Evolutionary conservation across 331 rosid genomes (phyloP), one percentile per base, ranked within the genome.

Genomic region (Malus hybrid): DNA sequence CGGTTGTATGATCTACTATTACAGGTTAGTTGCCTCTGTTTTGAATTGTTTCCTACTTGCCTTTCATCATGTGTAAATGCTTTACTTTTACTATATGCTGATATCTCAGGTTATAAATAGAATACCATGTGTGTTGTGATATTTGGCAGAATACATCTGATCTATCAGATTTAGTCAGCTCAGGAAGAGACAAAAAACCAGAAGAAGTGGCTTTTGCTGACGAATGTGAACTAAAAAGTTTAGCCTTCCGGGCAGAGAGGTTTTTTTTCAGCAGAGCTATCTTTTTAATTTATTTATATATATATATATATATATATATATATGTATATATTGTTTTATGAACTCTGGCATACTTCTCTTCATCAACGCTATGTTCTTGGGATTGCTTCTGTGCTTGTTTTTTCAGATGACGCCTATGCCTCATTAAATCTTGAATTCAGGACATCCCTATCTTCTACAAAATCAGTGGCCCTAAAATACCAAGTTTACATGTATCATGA

Each of bases 231-330:
- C 81, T 84, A 77, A 90, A 92, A 85, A 86, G 87, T 76, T 80
- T 89, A 88, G 93, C 89, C 72, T 95, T 95, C 77, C 88, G 93
- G 58, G 97, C 97, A 55, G 91, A 89, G 76, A 95, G 99, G 99
- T 92, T 6, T 50, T 4, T 50, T 50, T 50, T 50, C 0, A 0
- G n/a, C n/a, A 50, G 7, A 50, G n/a, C 61, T 81, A 63, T 73
- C 72, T 74, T 71, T 72, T 72, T 72, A 71, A 68, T 74, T 72
- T 11, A 34, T 34, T 7, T 36, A 36, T 36, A 2, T 36, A 8
- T 36, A 0, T 71, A 48, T 48, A 15, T 48, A 5, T 5, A 56
- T 20, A n/a, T 36, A 36, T 39, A 34, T 34, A 36, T 36, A 36
- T 36, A 2, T 36, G 2, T 36, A 0, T 71, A n/a, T 36, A 36